These are phyloP conservation scores for Tagetes erecta DNA, from an alignment of 129 eudicot genomes.

Conservation along the genomic window DNA sequence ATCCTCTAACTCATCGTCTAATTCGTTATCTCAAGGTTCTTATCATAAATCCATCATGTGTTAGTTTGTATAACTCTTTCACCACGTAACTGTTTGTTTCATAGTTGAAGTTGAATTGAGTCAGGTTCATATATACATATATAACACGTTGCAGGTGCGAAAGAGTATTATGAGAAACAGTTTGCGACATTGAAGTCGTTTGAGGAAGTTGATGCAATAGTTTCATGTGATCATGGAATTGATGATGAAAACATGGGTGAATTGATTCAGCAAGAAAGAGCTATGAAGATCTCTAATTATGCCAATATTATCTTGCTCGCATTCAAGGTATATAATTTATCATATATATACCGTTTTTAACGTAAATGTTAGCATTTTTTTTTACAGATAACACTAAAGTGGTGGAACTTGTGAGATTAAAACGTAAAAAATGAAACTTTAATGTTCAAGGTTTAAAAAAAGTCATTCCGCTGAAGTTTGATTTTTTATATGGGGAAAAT, in stretches of 20 bases:
- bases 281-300: constrained; percentile 81
- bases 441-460: too few species aligned
- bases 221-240: constrained; percentile 36
- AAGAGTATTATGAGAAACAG: constrained; percentile 80
- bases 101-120: background rate
- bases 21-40: constrained; percentile 56
- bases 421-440: too few species aligned
- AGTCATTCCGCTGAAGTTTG: too few species aligned
- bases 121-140: background rate
- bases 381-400: too few species aligned
- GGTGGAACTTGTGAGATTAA: too few species aligned
- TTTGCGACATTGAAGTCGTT: constrained; percentile 72
- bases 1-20: constrained; percentile 40
- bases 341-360: too few species aligned
- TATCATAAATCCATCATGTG: background rate
- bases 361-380: too few species aligned
- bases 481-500: too few species aligned
- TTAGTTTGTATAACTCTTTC: background rate
- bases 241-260: constrained; percentile 66
- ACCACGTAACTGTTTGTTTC: background rate
- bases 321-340: constrained; percentile 50
- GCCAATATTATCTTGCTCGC: constrained; percentile 77
- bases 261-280: constrained; percentile 70
- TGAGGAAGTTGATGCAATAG: constrained; percentile 66
- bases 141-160: constrained; percentile 51